phyloP scores from a whole-genome alignment of 2,329 filamentous ascomycete genomes.

The Stachybotrys elegans region DNA sequence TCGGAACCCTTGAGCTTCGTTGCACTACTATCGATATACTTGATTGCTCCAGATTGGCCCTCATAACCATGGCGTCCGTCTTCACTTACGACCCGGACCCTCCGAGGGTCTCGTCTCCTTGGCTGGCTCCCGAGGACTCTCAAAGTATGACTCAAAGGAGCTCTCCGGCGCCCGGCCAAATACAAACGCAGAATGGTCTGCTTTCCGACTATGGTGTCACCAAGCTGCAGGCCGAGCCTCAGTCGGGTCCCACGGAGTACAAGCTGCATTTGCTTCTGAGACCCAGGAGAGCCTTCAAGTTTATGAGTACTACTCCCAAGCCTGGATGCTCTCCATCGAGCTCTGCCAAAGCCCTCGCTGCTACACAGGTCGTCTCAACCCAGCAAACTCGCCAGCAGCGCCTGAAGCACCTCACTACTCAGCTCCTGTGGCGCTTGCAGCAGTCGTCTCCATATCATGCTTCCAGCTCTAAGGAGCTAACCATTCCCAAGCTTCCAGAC shows the following conservation, averaged over 20 bases:
- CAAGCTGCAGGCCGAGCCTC: constrained; percentile 82
- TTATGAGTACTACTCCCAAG: constrained; percentile 55
- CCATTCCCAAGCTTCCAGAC: constrained; percentile 71
- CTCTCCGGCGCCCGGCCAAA: constrained; percentile 12
- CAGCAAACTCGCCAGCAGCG: constrained; percentile 74
- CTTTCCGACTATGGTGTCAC: constrained; percentile 62
- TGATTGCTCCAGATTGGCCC: too few species aligned
- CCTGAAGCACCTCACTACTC: constrained; percentile 87
- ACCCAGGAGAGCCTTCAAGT: constrained; percentile 67
- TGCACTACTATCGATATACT: too few species aligned
- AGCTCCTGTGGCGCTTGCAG: constrained; percentile 89
- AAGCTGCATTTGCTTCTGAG: constrained; percentile 87
- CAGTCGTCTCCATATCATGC: constrained; percentile 91
- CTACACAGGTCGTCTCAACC: constrained; percentile 36
- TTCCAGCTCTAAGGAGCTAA: constrained; percentile 67
- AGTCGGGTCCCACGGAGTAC: constrained; percentile 93
- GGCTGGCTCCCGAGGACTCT: constrained; percentile 58
- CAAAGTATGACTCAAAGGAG: constrained; percentile 26
- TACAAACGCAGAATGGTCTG: constrained; percentile 26
- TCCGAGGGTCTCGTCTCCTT: constrained; percentile 83
- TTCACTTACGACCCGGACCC: constrained; percentile 93
- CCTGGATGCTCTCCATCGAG: not conserved
- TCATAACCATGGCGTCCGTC: constrained; percentile 85
- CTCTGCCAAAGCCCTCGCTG: not conserved
- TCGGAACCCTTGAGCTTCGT: too few species aligned